A percentile compares a stretch with the other conserved stretches of the same genome.
phyloP scores from a whole-genome alignment of 352 stramenopile species.

The Ochromonadaceae sp. region DNA sequence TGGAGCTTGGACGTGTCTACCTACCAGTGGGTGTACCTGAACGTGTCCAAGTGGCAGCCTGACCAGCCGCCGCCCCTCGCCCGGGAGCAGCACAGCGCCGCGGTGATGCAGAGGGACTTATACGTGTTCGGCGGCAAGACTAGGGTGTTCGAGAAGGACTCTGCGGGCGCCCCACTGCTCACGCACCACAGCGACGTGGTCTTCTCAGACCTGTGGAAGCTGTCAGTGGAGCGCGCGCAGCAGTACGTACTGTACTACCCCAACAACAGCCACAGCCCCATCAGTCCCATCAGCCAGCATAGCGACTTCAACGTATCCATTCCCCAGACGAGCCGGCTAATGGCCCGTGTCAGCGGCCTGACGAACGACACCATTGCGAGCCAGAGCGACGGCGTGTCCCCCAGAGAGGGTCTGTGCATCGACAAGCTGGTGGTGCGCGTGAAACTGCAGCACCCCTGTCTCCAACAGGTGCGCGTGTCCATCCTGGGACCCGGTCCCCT shows the following conservation, averaged over 20 bases:
- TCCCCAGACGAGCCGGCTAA: too few species aligned
- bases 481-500: background rate
- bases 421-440: background rate
- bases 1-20: background rate
- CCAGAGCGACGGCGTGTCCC: background rate
- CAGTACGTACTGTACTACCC: background rate
- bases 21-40: background rate
- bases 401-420: slow-evolving; percentile 1
- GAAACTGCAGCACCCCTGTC: background rate
- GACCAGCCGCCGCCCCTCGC: background rate
- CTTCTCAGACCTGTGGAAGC: slow-evolving; percentile 1
- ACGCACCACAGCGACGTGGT: background rate
- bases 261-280: background rate
- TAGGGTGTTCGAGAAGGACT: background rate
- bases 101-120: background rate
- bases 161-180: background rate
- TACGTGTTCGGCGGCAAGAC: slow-evolving; percentile 12
- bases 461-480: background rate
- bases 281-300: too few species aligned
- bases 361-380: too few species aligned
- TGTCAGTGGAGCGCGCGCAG: background rate
- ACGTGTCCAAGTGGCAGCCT: background rate
- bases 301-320: too few species aligned
- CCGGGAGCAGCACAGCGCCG: background rate
- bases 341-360: too few species aligned